Percentiles rank a stretch among this genome's conserved stretches.
Conservation (phyloP, 441 rosid species). For the Eutrema salsugineum region DNA sequence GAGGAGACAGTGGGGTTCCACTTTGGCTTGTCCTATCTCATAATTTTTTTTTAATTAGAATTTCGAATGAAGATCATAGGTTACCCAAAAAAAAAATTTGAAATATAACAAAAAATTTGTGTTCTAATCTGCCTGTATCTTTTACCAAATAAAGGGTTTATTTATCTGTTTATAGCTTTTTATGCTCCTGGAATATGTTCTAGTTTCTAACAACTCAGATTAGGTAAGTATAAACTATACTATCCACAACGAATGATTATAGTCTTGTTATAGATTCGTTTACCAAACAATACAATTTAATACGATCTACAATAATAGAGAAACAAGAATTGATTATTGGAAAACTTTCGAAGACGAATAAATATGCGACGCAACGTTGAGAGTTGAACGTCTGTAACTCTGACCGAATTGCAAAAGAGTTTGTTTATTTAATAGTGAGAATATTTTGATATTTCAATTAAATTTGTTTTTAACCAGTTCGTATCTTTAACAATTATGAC, state of each 20-base stretch:
- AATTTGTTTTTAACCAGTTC: neutral
- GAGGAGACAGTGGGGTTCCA: slow-evolving; percentile 22
- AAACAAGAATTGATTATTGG: neutral
- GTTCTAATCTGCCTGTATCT: neutral
- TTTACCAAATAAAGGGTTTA: slow-evolving; percentile 6
- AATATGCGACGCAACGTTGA: neutral
- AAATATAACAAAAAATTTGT: neutral
- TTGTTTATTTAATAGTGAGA: too few relatives aligned
- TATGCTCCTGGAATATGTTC: neutral
- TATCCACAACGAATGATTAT: neutral
- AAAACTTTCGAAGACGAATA: neutral
- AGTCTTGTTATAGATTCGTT: neutral
- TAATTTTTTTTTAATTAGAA: neutral
- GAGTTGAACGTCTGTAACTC: neutral
- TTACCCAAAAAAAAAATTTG: neutral
- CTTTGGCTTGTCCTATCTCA: slow-evolving; percentile 12
- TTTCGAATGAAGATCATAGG: neutral
- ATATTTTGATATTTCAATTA: neutral
- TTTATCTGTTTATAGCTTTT: neutral
- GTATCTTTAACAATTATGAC: neutral
- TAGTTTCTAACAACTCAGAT: neutral
- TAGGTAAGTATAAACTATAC: neutral
- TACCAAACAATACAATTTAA: neutral
- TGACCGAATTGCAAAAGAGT: neutral
- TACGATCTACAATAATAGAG: neutral